Evolutionary conservation across 805 yeast genomes (phyloP), one percentile per base, ranked within the genome.

Genomic region (Starmerella vitae): DNA sequence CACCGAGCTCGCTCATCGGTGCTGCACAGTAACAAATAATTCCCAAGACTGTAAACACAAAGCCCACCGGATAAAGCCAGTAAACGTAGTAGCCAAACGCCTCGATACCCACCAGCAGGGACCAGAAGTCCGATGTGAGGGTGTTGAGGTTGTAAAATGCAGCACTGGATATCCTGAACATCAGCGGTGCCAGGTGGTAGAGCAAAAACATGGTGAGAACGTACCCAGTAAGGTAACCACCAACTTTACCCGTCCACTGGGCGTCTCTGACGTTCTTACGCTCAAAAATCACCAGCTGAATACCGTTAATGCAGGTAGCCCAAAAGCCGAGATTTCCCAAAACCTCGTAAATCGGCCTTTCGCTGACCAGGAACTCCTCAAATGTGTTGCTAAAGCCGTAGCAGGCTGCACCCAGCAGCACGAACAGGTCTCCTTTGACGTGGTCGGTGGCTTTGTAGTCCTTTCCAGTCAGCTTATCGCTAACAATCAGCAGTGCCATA

Each of bases 61-160:
- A 65, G 3, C 70, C 70, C 20, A 65, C 64, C 5, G 70, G 70
- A 45, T 65, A 65, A 20, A 65, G 57, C 68, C 69, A 65, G 53
- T 47, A 65, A 5, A 65, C 70, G 26, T 52, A 52, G 50, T 65
- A 65, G 21, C 65, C 65, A 47, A 65, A 65, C n/a, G 63, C 67
- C 44, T 57, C 53, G 34, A 62, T 54, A n/a, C 69, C 69, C 19
- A 65, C 61, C 12, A 65, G 45, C 43, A 65, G 44, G 9, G 68
- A 62, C 69, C 70, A 65, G 53, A 65, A 65, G 45, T 65, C 69
- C 14, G 65, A 59, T 13, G 69, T 65, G 36, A 65, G 54, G 18
- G 64, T 40, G 27, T 66, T 62, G 41, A 65, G 49, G 50, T 65
- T 65, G 56, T 65, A 65, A 43, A 65, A 65, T 10, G 69, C 67